Evolutionary conservation across 306 rosid species (phyloP).

Genomic region (Citrullus amarus): DNA sequence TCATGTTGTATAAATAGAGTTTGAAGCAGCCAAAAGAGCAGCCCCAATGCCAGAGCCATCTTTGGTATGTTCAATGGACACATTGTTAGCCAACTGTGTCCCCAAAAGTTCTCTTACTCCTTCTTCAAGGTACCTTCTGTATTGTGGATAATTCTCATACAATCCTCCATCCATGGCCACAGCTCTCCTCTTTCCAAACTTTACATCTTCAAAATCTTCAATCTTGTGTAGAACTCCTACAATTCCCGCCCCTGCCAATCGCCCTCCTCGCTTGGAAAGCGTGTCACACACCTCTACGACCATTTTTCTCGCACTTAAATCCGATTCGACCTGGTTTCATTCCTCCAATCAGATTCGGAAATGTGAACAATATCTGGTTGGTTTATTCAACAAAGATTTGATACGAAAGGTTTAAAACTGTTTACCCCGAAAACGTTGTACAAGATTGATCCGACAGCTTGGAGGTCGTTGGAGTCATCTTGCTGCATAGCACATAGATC

Average conservation of each 20-base stretch:
- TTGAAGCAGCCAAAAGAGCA: conserved; percentile 90
- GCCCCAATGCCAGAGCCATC: conserved; percentile 96
- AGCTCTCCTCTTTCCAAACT: conserved; percentile 69
- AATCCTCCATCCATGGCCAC: conserved; percentile 95
- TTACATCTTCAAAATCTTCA: conserved; percentile 50
- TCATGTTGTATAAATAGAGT: conserved; percentile 46
- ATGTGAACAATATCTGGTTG: background rate
- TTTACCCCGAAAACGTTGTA: conserved; percentile 60
- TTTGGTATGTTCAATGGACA: conserved; percentile 57
- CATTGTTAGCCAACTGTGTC: conserved; percentile 37
- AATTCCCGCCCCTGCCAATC: conserved; percentile 90
- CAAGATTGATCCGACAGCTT: conserved; percentile 52
- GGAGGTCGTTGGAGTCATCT: conserved; percentile 63
- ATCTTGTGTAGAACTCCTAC: conserved; percentile 79
- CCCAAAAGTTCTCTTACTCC: conserved; percentile 63
- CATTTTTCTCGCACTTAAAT: conserved; percentile 41
- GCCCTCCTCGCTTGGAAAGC: conserved; percentile 75
- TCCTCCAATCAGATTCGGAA: background rate
- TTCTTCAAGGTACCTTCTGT: conserved; percentile 43
- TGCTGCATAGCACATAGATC: conserved; percentile 75
- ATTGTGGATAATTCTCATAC: conserved; percentile 74
- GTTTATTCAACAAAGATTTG: background rate
- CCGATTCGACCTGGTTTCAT: conserved; percentile 50
- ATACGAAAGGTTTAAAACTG: background rate
- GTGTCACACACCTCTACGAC: conserved; percentile 80